These are phyloP conservation scores for Plicaturopsis crispa DNA, from an alignment of 768 basidiomycete genomes.

Conservation along the genomic window DNA sequence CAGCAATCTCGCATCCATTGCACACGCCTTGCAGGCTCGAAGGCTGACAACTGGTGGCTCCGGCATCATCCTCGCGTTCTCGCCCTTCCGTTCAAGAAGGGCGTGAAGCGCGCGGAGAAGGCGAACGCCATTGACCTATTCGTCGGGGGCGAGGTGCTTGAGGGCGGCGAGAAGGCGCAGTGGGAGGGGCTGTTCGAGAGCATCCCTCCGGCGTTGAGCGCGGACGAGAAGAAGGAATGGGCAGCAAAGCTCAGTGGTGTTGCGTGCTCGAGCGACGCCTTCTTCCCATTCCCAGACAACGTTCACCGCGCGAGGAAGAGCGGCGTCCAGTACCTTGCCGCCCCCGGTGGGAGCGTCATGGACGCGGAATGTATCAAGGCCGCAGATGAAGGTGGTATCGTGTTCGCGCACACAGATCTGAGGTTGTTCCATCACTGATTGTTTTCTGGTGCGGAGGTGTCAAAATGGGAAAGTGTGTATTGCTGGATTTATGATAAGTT, in stretches of 20 bases:
- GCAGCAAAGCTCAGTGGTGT: conserved; percentile 71
- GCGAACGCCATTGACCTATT: conserved; percentile 98
- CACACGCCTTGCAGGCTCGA: conserved; percentile 93
- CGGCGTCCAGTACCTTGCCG: conserved; percentile 88
- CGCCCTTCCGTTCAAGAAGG: conserved; percentile 91
- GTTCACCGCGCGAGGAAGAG: conserved; percentile 90
- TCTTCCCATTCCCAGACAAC: conserved; percentile 99
- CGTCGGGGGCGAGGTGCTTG: conserved; percentile 83
- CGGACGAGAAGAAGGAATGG: conserved; percentile 71
- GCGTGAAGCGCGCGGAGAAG: conserved; percentile 95
- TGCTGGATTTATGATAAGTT: no score
- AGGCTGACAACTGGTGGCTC: conserved; percentile 99
- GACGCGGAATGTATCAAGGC: conserved; percentile 94
- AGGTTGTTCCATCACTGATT: conserved; percentile 89
- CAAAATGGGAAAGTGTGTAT: no score
- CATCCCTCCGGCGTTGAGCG: conserved; percentile 55
- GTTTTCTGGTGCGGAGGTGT: no score
- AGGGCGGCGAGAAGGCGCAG: conserved; percentile 81
- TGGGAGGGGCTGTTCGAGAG: conserved; percentile 88
- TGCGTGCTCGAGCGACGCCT: conserved; percentile 92
- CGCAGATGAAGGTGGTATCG: conserved; percentile 87
- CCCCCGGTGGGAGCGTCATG: conserved; percentile 94
- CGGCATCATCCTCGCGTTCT: conserved; percentile 94
- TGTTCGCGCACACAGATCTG: conserved; percentile 85
- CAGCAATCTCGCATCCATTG: conserved; percentile 99